Percentiles rank a stretch among this genome's conserved stretches.
Conservation (phyloP, 1,284 basidiomycete genomes). For the Tylopilus sp. region DNA sequence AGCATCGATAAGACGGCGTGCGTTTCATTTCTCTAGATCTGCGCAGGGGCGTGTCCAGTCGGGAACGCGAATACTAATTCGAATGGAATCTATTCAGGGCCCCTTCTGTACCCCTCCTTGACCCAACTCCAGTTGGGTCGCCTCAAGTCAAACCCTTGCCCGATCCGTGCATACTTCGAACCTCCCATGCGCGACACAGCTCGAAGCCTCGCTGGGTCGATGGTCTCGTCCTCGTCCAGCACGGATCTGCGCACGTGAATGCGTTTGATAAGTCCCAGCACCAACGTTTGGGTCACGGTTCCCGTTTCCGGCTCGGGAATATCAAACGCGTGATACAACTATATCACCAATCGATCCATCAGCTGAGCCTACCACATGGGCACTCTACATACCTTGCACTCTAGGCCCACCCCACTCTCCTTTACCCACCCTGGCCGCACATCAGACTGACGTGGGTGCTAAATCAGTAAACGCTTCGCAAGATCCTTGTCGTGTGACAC, state of each 20-base stretch:
- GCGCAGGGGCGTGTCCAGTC: constrained; percentile 21
- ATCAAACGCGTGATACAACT: constrained; percentile 58
- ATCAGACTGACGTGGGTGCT: constrained; percentile 31
- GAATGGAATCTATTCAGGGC: constrained; percentile 20
- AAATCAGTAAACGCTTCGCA: constrained; percentile 15
- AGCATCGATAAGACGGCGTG: constrained; percentile 32
- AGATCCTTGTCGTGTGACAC: constrained; percentile 21
- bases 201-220: constrained; percentile 59
- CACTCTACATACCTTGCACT: constrained; percentile 54
- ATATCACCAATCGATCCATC: constrained; percentile 14
- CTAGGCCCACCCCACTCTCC: constrained; percentile 70
- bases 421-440: constrained; percentile 65
- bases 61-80: constrained; percentile 25
- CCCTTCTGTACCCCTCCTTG: constrained; percentile 33
- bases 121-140: constrained; percentile 55
- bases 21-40: constrained; percentile 35
- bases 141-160: constrained; percentile 55
- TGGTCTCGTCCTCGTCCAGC: constrained; percentile 45
- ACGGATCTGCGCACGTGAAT: constrained; percentile 59
- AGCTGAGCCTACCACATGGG: not conserved
- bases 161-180: constrained; percentile 50
- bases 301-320: constrained; percentile 43
- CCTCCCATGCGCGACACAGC: constrained; percentile 66
- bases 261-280: constrained; percentile 62
- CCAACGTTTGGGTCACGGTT: constrained; percentile 49